phyloP scores from a whole-genome alignment of 495 filamentous ascomycete species.

The Darksidea phi region DNA sequence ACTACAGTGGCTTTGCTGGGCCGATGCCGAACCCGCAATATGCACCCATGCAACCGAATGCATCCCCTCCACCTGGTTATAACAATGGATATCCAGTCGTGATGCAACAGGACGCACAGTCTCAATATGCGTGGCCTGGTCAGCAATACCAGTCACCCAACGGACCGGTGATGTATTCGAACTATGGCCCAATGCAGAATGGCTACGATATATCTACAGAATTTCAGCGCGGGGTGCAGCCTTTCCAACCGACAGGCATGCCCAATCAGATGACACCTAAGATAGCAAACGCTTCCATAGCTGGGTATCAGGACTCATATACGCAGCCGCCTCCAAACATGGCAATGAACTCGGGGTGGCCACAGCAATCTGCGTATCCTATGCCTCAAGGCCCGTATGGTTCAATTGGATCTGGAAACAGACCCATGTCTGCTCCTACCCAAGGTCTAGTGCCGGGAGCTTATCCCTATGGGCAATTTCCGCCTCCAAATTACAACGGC shows the following conservation, averaged over 20 bases:
- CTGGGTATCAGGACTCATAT: conserved; percentile 28
- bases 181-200: conserved; percentile 18
- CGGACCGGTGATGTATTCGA: conserved; percentile 13
- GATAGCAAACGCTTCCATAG: conserved; percentile 31
- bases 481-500: conserved; percentile 64
- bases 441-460: conserved; percentile 51
- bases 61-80: conserved; percentile 16
- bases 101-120: conserved; percentile 30
- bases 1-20: conserved; percentile 50
- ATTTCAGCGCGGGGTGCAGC: conserved; percentile 43
- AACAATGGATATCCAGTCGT: conserved; percentile 22
- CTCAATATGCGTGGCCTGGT: conserved; percentile 26
- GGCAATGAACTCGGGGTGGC: conserved; percentile 32
- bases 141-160: conserved; percentile 18
- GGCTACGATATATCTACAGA: conserved; percentile 41
- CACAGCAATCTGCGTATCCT: conserved; percentile 20
- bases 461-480: conserved; percentile 76
- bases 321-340: conserved; percentile 36
- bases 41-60: conserved; percentile 12
- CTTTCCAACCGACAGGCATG: conserved; percentile 32
- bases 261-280: conserved; percentile 34
- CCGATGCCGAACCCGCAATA: conserved; percentile 42
- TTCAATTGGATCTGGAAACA: conserved; percentile 45
- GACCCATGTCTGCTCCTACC: conserved; percentile 37
- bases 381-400: conserved; percentile 25